A percentile compares a stretch with the other conserved stretches of the same genome.
These are phyloP conservation scores for Linum tenue DNA, from an alignment of 345 rosid species.

Conservation along the genomic window DNA sequence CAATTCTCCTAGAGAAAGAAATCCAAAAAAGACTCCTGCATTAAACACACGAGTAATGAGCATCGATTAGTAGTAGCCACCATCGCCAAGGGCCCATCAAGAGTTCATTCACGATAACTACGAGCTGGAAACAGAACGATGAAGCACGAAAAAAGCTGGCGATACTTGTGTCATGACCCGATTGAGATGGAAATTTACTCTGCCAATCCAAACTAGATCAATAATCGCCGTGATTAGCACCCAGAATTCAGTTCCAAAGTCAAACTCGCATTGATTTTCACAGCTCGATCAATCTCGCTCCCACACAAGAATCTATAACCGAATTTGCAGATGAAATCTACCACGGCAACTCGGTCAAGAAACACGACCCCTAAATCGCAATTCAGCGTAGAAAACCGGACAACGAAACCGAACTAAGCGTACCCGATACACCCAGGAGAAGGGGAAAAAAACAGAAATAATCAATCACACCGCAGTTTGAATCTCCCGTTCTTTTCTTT, in stretches of 20 bases:
- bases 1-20: constrained; percentile 1
- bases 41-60: not conserved
- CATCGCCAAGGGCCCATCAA: not conserved
- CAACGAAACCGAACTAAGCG: not conserved
- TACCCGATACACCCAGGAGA: not conserved
- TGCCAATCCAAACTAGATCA: not conserved
- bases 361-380: not conserved
- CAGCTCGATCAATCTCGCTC: not conserved
- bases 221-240: not conserved
- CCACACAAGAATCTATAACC: too few relatives aligned
- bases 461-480: not conserved
- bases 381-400: not conserved
- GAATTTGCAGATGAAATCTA: too few relatives aligned
- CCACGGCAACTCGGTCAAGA: not conserved
- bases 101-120: not conserved
- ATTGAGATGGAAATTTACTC: not conserved
- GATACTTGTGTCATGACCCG: too few relatives aligned
- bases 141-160: too few relatives aligned
- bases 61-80: not conserved
- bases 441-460: too few relatives aligned
- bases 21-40: constrained; percentile 11
- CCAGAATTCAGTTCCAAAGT: not conserved
- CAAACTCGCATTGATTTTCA: not conserved
- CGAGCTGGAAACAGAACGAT: too few relatives aligned
- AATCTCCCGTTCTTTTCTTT: not conserved